These are phyloP conservation scores for Myrmaecium sp. DNA, from an alignment of 2,329 filamentous ascomycete genomes.

Conservation along the genomic window DNA sequence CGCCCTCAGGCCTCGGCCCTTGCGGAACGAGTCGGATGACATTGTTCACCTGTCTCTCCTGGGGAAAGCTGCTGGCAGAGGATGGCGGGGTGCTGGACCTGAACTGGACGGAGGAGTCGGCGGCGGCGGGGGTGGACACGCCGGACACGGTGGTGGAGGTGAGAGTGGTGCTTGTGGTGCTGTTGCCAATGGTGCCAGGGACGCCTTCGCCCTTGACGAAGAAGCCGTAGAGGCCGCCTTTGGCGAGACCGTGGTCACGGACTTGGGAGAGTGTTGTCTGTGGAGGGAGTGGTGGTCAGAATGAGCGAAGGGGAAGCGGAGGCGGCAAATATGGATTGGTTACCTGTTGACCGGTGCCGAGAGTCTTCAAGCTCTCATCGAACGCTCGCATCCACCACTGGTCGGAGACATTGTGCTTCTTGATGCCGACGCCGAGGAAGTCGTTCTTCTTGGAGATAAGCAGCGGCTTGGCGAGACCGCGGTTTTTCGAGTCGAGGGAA, in stretches of 20 bases:
- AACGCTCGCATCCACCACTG: constrained; percentile 98
- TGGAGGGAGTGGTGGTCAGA: constrained; percentile 8
- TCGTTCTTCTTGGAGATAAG: constrained; percentile 71
- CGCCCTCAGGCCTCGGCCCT: constrained; percentile 2
- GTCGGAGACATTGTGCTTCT: constrained; percentile 47
- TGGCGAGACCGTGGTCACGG: constrained; percentile 28
- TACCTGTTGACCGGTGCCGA: constrained; percentile 43
- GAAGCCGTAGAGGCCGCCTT: constrained; percentile 55
- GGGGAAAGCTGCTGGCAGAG: constrained; percentile 11
- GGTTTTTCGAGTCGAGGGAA: constrained; percentile 60
- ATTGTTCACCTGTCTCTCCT: too few relatives aligned
- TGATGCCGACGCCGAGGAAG: constrained; percentile 64
- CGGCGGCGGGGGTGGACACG: constrained; percentile 6
- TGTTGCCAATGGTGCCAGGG: constrained; percentile 44
- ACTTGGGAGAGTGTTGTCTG: constrained; percentile 38
- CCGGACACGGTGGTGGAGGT: constrained; percentile 1
- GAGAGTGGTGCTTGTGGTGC: not conserved
- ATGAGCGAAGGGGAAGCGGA: not conserved
- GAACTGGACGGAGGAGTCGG: constrained; percentile 8
- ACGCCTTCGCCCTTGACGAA: constrained; percentile 74
- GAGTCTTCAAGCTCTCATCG: constrained; percentile 70
- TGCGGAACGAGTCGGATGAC: constrained; percentile 5
- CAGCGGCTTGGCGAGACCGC: constrained; percentile 68
- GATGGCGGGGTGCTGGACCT: constrained; percentile 5
- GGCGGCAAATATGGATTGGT: constrained; percentile 4